Base-by-base conservation (phyloP, 73 alveolate genomes). In the Breviolum minutum region DNA sequence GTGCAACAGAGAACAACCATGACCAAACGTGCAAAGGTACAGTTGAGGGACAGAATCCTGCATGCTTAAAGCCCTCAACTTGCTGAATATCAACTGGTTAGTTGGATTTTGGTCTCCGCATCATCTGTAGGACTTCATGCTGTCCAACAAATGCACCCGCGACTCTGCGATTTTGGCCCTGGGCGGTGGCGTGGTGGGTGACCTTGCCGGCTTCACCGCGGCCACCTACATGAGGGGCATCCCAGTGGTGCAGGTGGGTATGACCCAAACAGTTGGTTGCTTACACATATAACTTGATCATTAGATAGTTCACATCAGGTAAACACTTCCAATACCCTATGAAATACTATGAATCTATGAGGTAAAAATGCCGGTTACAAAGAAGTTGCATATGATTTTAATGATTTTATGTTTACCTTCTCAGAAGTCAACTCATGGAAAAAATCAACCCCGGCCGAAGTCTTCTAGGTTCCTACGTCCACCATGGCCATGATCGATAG, bases 141-240 rank as follows among this genome's bases (percentile, higher is more conserved):
- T 94, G 73, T 40, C 99, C 71, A 30, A 94, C 94, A 77, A 88
- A 77, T 93, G 95, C 82, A 94, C 98, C 48, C 94, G 99, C 4
- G 89, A 84, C 77, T 68, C 97, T 60, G 95, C 94, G 61, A 83
- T 99, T 20, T 26, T 99, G 22, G 99, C 99, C 13, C 79, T 99
- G 82, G 99, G 99, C 11, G 99, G 99, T 22, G 99, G 99, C 10
- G 99, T 99, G 48, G 99, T 99, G 66, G 99, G 99, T 8, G 99
- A 99, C 70, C 84, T 99, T 16, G 99, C 95, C 62, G 99, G 99
- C 76, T 99, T 87, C 77, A 94, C 98, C 0, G 99, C 99, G 17
- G 99, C 99, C 66, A 80, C 95, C 71, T 99, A 87, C 98, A 87
- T 95, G 99, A 17, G 99, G 29, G 99, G 99, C 24, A 64, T 99